These are phyloP conservation scores for Moniliella sp. DNA, from an alignment of 1,284 basidiomycete genomes.

Conservation along the genomic window DNA sequence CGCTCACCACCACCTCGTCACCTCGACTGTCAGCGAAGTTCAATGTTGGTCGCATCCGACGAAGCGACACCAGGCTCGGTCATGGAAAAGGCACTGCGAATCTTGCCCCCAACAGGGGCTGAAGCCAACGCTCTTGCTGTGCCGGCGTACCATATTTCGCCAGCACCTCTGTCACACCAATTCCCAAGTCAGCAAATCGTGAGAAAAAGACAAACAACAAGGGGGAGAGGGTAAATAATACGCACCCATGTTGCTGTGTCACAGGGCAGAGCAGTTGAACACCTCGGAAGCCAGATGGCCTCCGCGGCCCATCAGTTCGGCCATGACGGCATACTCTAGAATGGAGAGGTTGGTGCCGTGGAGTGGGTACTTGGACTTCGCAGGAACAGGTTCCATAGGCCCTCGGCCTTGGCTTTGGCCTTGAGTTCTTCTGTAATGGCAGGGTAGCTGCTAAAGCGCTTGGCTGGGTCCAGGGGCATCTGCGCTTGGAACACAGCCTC, in stretches of 20 bases:
- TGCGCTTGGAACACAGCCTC: conserved; percentile 58
- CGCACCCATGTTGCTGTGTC: conserved; percentile 55
- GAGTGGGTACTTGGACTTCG: conserved; percentile 65
- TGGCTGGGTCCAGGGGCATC: conserved; percentile 51
- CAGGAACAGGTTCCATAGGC: conserved; percentile 90
- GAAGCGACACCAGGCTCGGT: conserved; percentile 45
- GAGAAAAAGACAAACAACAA: too few relatives aligned
- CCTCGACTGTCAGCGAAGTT: conserved; percentile 63
- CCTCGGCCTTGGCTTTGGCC: conserved; percentile 59
- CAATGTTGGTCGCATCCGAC: conserved; percentile 91
- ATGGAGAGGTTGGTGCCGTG: conserved; percentile 67
- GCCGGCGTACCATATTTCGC: conserved; percentile 70
- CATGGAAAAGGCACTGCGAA: conserved; percentile 44
- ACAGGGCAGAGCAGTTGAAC: conserved; percentile 78
- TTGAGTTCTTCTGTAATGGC: conserved; percentile 67
- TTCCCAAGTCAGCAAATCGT: too few relatives aligned
- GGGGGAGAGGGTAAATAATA: too few relatives aligned
- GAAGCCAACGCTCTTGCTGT: conserved; percentile 76
- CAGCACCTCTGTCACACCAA: too few relatives aligned
- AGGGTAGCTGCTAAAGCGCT: conserved; percentile 60
- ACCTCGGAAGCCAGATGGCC: conserved; percentile 61
- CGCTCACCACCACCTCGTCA: conserved; percentile 73
- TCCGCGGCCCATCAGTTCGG: conserved; percentile 69
- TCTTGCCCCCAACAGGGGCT: conserved; percentile 66
- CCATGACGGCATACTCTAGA: conserved; percentile 92